Evolutionary conservation across 352 stramenopile genomes (phyloP), one percentile per base, ranked within the genome.

Genomic region (Thalassiosira exigua): DNA sequence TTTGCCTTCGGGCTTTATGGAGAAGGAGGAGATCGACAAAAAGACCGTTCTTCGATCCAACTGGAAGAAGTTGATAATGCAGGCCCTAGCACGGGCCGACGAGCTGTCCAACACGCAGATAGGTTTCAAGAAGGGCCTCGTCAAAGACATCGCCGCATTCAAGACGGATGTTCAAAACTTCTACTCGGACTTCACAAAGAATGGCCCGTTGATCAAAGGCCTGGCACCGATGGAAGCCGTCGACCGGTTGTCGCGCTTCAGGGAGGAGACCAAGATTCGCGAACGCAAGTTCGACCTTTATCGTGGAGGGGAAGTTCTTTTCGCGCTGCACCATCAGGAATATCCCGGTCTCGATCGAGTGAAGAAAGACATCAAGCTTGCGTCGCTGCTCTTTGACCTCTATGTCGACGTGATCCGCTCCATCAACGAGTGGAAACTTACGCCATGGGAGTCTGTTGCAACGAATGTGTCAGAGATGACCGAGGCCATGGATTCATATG

Each of bases 1-100:
- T 80, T 76, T 94, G 14, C 94, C 95, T 1, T 91, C 96, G 26
- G 95, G 95, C 1, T 99, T 98, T 81, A 99, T 99, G 96, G 96
- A 98, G 69, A 99, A 99, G 74, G 96, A 99, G 73, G 97, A 99
- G 78, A 98, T 99, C 87, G 97, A 99, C 66, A 97, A 99, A 75
- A 99, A 99, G 86, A 98, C 95, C 17, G 96, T 99, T 14, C 84
- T 99, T 4, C 94, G 95, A 26, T 96, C 94, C 61, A 98, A 97
- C 66, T 99, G 97, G 97, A 96, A 98, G 50, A 98, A 98, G 69
- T 85, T 99, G 17, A 97, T 99, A 30, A 92, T 97, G 48, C 95
- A 98, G 65, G 95, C 96, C 1, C 94, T 98, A 70, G 90, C 89
- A 4, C 94, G 96, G 9, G 97, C 96, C 0, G 96, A 98, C 53